Evolutionary conservation across 805 yeast genomes (phyloP), one percentile per base, ranked within the genome.

Genomic region (Candida koratica): DNA sequence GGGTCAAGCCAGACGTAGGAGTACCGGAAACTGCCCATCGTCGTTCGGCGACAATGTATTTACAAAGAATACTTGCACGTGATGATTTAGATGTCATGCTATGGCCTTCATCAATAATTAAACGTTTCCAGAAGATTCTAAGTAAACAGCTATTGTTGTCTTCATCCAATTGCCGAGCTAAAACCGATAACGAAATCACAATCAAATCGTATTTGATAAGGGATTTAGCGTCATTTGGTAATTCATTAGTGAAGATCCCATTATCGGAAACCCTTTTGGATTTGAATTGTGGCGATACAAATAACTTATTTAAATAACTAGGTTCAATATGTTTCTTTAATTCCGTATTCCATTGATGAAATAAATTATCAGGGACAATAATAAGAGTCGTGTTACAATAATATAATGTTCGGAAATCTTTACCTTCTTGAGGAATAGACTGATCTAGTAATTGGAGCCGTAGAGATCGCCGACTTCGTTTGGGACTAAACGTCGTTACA

Each of bases 21-120:
- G 89, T 81, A 19, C 89, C 88, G 0, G 84, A 77, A 1, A 81
- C 84, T 0, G 80, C 78, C 89, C 89, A 81, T 41, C 74, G 67
- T 34, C 86, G 64, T 48, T 81, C 89, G 6, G 74, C 73, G 32
- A 57, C 53, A 30, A 82, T 49, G 15, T 61, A 56, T 22, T 62
- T 64, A 13, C 84, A 77, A 22, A 76, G 49, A 6, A 55, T 49
- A 6, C 75, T 79, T 0, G 75, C 67, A 33, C 73, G 61, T 0
- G 84, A 67, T 1, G 67, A 52, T 37, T 68, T 69, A 6, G 80
- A 67, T 40, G 65, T 69, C 73, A 81, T 69, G 17, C 79, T 69
- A 52, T 81, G 88, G 0, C 88, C 88, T 53, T 81, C 89, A 52
- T 81, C 89, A n/a, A 82, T 75, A 12, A 82, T 78, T 19, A 81